Evolutionary conservation across 148 eudicot genomes (phyloP), one percentile per base, ranked within the genome.

Genomic region (Limonium bicolor): DNA sequence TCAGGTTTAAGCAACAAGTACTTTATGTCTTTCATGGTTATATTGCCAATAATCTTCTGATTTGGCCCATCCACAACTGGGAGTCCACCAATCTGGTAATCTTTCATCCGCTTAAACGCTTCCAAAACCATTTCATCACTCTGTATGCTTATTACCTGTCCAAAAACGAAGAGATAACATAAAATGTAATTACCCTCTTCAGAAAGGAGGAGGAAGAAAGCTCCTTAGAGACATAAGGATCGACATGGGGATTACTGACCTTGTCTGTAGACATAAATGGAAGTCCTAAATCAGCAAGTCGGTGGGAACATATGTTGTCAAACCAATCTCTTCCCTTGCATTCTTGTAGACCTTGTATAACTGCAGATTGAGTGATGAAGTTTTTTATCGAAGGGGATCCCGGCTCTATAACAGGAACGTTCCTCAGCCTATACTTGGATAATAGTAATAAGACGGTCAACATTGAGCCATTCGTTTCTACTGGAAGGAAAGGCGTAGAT

Each of bases 291-390:
- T 80, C 88, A 25, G 94, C 58, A 42, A 85, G 43, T 20, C 78
- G 70, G 38, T 73, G 71, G 4, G 72, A 26, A 15, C 93, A 59
- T 37, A 85, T 73, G 64, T 62, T 48, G 44, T 90, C 95, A 54
- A 90, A 85, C 99, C 99, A 90, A 46, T 90, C 95, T 54, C 93
- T 55, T 39, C 99, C 99, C 49, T 50, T 63, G 49, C 95, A 90
- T 43, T 64, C 68, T 46, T 75, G 73, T 13, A 90, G 80, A 19
- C 95, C 94, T 23, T 68, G 70, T 13, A 90, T 46, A 21, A 90
- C 74, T 24, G 95, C 95, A 29, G 99, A 90, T 48, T 90, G 99
- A 31, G 99, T 85, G 27, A 90, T 76, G 63, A 75, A 84, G 58
- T 85, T 90, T 43, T 77, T 73, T 36, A 90, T 67, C 6, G 42